These are phyloP conservation scores for Xylaria sp. DNA, from an alignment of 2,329 filamentous ascomycete species.

Conservation along the genomic window DNA sequence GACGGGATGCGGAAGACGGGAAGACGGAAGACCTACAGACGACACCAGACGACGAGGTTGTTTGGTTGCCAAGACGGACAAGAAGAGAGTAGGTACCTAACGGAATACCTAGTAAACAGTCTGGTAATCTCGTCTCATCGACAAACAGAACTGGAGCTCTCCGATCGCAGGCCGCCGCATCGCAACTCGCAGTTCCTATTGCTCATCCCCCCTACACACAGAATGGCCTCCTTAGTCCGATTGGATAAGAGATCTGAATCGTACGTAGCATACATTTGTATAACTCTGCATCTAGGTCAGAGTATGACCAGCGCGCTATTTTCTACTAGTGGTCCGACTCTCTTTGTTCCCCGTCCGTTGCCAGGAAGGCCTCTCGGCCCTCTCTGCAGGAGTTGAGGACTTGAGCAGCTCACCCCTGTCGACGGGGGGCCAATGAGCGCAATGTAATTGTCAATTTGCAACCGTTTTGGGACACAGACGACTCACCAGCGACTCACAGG, in stretches of 20 bases:
- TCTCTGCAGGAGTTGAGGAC: background rate
- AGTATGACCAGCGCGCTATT: constrained; percentile 27
- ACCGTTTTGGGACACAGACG: constrained; percentile 22
- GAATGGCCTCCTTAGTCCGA: background rate
- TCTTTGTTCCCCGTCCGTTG: background rate
- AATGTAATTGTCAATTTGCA: constrained; percentile 29
- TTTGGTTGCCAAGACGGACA: too few relatives aligned
- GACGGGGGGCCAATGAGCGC: constrained; percentile 26
- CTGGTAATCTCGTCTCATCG: too few relatives aligned
- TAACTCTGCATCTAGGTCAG: constrained; percentile 14
- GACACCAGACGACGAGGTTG: too few relatives aligned
- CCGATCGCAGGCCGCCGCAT: too few relatives aligned
- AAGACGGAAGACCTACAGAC: too few relatives aligned
- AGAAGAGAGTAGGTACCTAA: too few relatives aligned
- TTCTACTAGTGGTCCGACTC: constrained; percentile 17
- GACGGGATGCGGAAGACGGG: too few relatives aligned
- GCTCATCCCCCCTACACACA: background rate
- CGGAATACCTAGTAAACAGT: too few relatives aligned
- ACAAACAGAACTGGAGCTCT: too few relatives aligned
- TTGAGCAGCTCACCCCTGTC: constrained; percentile 14
- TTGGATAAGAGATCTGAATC: constrained; percentile 12
- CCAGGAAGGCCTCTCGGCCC: background rate
- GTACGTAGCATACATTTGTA: constrained; percentile 13
- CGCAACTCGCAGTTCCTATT: too few relatives aligned
- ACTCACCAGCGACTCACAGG: constrained; percentile 13